Percentiles rank a stretch among this genome's conserved stretches.
phyloP scores from a whole-genome alignment of 164 flowering plant species.

The Berberis thunbergii region DNA sequence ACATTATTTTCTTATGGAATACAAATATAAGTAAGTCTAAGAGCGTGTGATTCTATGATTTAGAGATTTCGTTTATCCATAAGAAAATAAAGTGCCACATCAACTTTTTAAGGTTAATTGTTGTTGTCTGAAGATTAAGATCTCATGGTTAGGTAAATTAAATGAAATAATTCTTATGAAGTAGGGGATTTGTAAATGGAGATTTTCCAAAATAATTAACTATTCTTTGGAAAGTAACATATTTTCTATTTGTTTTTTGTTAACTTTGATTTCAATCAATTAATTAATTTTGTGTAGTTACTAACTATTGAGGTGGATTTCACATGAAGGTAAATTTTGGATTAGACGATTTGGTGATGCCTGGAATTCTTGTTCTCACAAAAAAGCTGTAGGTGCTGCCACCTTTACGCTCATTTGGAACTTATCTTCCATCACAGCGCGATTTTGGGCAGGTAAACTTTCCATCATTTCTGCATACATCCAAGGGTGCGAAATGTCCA shows the following conservation, averaged over 20 bases:
- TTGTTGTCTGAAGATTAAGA: too few relatives aligned
- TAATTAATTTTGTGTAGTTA: too few relatives aligned
- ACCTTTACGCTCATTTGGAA: slow-evolving; percentile 74
- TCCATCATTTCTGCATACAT: background rate
- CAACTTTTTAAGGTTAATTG: too few relatives aligned
- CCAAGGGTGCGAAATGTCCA: background rate
- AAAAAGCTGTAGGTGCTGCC: slow-evolving; percentile 52
- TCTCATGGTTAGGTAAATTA: too few relatives aligned
- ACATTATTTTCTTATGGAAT: too few relatives aligned
- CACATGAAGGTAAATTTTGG: slow-evolving; percentile 55
- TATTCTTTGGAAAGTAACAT: background rate
- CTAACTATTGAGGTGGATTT: background rate
- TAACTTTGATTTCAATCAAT: background rate
- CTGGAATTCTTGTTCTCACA: slow-evolving; percentile 77
- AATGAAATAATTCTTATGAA: too few relatives aligned
- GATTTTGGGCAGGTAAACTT: slow-evolving; percentile 69
- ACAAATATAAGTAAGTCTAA: too few relatives aligned
- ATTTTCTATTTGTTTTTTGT: background rate
- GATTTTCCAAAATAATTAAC: too few relatives aligned
- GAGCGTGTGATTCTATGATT: too few relatives aligned
- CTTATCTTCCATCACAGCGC: slow-evolving; percentile 57
- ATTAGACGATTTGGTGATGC: slow-evolving; percentile 56
- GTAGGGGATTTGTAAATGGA: too few relatives aligned
- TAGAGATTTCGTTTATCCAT: too few relatives aligned
- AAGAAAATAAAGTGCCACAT: too few relatives aligned